These are phyloP conservation scores for Phyllachora maydis DNA, from an alignment of 2,329 filamentous ascomycete genomes.

Conservation along the genomic window DNA sequence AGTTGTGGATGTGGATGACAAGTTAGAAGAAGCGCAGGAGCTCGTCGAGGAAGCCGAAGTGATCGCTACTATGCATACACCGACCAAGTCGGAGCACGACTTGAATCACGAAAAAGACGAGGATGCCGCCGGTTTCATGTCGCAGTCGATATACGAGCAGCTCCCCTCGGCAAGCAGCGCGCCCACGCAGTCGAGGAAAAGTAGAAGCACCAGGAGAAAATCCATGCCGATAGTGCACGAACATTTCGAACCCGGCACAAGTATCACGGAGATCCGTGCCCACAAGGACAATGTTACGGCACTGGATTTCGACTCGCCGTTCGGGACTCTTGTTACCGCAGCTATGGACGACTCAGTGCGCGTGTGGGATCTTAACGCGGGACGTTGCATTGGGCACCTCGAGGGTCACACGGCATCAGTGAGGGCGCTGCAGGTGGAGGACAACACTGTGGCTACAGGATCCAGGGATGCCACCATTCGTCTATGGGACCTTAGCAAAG, in stretches of 20 bases:
- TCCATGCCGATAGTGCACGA: constrained; percentile 93
- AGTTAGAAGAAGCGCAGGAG: constrained; percentile 39
- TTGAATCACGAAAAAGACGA: constrained; percentile 26
- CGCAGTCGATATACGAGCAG: constrained; percentile 92
- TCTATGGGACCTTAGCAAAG: constrained; percentile 83
- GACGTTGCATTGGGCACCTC: constrained; percentile 74
- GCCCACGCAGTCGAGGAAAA: constrained; percentile 26
- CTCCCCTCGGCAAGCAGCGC: constrained; percentile 37
- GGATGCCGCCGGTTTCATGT: constrained; percentile 60
- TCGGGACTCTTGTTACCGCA: constrained; percentile 83
- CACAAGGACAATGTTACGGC: constrained; percentile 79
- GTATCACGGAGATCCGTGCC: constrained; percentile 72
- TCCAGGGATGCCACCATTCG: constrained; percentile 88
- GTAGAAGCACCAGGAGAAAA: constrained; percentile 43
- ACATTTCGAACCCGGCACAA: constrained; percentile 76
- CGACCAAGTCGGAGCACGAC: constrained; percentile 31
- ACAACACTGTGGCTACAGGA: constrained; percentile 86
- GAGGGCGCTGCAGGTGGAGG: constrained; percentile 76
- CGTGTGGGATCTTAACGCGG: constrained; percentile 92
- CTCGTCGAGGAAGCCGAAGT: constrained; percentile 36
- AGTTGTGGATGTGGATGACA: constrained; percentile 42
- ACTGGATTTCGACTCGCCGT: constrained; percentile 91
- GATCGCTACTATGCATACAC: constrained; percentile 27
- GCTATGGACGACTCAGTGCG: constrained; percentile 83
- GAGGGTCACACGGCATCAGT: constrained; percentile 94